Base-by-base conservation (phyloP, 441 rosid species). In the Aleurites moluccanus region DNA sequence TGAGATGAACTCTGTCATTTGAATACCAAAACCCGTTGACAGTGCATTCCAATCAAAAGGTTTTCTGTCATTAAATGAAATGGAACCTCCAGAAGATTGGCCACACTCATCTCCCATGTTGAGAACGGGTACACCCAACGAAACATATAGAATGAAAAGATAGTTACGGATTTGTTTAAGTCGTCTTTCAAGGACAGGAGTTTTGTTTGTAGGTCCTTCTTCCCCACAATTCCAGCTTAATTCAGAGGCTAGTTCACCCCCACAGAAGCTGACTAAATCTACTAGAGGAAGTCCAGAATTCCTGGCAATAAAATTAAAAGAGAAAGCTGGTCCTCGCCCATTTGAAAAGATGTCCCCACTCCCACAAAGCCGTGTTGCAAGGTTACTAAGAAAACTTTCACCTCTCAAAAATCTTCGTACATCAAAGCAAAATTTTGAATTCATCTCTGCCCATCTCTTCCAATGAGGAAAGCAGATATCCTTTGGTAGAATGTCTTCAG, bases 101-200 rank as follows among this genome's bases (percentile, higher is more conserved):
- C 98, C 98, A 55, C 93, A 93, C 80, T 95, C 97, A 77, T 93
- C 99, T 73, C 99, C 99, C 97, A 89, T 89, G 86, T 89, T 91
- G 57, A 95, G 95, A 69, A 91, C 87, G 1, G 99, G 99, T 69
- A 90, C 82, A 56, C 98, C 99, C 10, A 89, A 81, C 6, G 99
- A 93, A 75, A 93, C 80, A 82, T 78, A 93, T 57, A 90, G 80
- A 77, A 89, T 80, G 67, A 95, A 93, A 77, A 95, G 83, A 81
- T 87, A 91, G 80, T 91, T 93, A 0, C 96, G 93, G 45, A 89
- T 88, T 79, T 95, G 98, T 73, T 91, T 93, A 61, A 95, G 88
- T 75, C 97, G 81, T 79, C 86, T 88, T 81, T 91, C 93, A 60
- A 95, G 96, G 72, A 95, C 86, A 53, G 80, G 82, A 35, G 85